These are phyloP conservation scores for Apiotrichum gamsii DNA, from an alignment of 1,284 basidiomycete species.

Conservation along the genomic window DNA sequence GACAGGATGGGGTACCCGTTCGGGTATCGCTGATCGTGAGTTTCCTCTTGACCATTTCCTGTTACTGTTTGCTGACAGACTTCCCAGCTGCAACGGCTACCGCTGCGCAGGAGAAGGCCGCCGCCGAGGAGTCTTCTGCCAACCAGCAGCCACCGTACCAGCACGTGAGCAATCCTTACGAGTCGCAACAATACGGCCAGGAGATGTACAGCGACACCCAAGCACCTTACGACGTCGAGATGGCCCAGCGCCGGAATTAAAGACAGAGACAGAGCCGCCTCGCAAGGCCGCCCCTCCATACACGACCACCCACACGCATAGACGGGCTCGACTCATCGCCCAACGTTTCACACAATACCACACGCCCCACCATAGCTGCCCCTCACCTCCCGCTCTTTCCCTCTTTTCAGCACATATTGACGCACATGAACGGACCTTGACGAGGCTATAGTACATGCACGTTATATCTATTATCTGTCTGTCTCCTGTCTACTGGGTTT, in stretches of 20 bases:
- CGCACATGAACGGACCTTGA: slow-evolving; percentile 14
- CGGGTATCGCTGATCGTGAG: slow-evolving; percentile 71
- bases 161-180: not conserved
- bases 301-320: slow-evolving; percentile 3
- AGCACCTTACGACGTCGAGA: slow-evolving; percentile 34
- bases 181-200: not conserved
- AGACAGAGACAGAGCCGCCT: too few relatives aligned
- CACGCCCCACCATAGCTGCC: slow-evolving; percentile 3
- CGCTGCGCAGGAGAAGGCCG: slow-evolving; percentile 33
- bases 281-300: not conserved
- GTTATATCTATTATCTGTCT: not conserved
- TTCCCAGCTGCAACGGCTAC: slow-evolving; percentile 34
- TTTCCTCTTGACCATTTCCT: not conserved
- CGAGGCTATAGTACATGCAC: too few relatives aligned
- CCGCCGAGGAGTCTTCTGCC: slow-evolving; percentile 8
- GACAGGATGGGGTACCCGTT: slow-evolving; percentile 86
- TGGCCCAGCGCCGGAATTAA: slow-evolving; percentile 14
- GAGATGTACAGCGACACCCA: not conserved
- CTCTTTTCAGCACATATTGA: slow-evolving; percentile 2
- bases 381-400: too few relatives aligned
- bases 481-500: not conserved
- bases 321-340: not conserved
- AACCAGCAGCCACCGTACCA: too few relatives aligned
- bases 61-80: not conserved
- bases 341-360: not conserved